Percentiles rank a stretch among this genome's conserved stretches.
Conservation (phyloP, 371 early-diverging fungal genomes). For the Mortierella polycephala region DNA sequence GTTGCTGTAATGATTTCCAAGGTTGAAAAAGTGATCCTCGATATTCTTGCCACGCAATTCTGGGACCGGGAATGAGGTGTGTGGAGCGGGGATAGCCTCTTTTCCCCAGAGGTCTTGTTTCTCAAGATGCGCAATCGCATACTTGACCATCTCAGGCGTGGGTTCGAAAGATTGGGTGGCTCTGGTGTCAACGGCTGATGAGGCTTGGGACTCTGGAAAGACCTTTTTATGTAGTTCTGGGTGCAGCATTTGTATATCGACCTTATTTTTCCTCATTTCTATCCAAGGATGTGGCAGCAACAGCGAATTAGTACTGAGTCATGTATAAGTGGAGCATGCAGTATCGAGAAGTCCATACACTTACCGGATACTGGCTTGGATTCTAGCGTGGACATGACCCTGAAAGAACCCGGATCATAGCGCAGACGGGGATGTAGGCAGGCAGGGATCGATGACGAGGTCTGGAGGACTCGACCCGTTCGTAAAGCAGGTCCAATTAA, state of each 20-base stretch:
- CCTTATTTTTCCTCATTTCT: conserved; percentile 49
- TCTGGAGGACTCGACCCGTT: conserved; percentile 5
- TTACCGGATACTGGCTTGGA: conserved; percentile 15
- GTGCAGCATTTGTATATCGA: conserved; percentile 67
- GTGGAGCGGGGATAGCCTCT: conserved; percentile 60
- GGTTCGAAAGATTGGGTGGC: conserved; percentile 14
- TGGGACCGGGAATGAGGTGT: conserved; percentile 63
- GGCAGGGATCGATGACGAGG: neutral
- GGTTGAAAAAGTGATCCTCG: conserved; percentile 83
- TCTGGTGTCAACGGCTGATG: conserved; percentile 1
- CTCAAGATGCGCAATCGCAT: conserved; percentile 69
- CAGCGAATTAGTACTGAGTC: too few species aligned
- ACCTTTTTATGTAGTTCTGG: conserved; percentile 59
- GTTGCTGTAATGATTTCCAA: conserved; percentile 75
- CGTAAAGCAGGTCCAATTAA: neutral
- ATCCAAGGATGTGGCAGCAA: neutral
- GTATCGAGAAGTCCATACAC: neutral
- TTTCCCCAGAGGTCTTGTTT: conserved; percentile 75
- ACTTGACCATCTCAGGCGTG: conserved; percentile 51
- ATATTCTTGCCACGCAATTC: conserved; percentile 68
- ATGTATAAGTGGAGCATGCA: neutral
- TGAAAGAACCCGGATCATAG: conserved; percentile 1
- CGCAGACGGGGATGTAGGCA: neutral
- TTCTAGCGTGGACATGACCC: conserved; percentile 23
- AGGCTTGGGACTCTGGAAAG: conserved; percentile 35